Evolutionary conservation across 2,329 filamentous ascomycete species (phyloP), one percentile per base, ranked within the genome.

Genomic region (Ophiostoma angusticollis): DNA sequence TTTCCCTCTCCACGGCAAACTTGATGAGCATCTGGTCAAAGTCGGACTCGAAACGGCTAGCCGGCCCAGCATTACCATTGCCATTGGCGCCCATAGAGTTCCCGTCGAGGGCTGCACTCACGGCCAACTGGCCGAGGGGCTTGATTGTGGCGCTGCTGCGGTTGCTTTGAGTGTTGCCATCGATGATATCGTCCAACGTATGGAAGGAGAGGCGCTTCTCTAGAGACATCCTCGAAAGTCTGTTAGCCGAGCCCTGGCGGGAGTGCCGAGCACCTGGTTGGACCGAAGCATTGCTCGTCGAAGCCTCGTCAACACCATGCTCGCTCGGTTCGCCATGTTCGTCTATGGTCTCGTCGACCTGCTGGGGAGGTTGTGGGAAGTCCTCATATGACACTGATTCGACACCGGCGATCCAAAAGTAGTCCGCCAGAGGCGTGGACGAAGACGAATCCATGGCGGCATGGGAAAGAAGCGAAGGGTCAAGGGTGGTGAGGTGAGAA

Each of bases 21-120:
- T 95, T 96, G 52, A 86, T 65, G 49, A 98, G 68, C 19, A 91
- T 89, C 54, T 83, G 79, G 56, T 96, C 91, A 53, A 98, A 98
- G 58, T 96, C 91, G 53, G 84, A 85, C 54, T 93, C 85, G 42
- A 60, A 9, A 6, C 25, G 25, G 24, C 23, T 21, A 19, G 14
- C 19, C 3, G 62, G 45, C 71, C 16, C 58, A 17, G 57, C 56
- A 30, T 55, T 55, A 27, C 53, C 47, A 29, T 40, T 39, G 21
- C 50, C 48, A 25, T 44, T 48, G 27, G 39, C n/a, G n/a, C n/a
- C n/a, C n/a, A n/a, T n/a, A n/a, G n/a, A 4, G 31, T 36, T 31
- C 17, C 16, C 12, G 25, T 28, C 38, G 4, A 23, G 32, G 5
- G 31, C 24, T n/a, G n/a, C 8, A 9, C 24, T 25, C 16, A 31